phyloP scores from a whole-genome alignment of 176 grass and related monocot species.

The Tillandsia leiboldiana region DNA sequence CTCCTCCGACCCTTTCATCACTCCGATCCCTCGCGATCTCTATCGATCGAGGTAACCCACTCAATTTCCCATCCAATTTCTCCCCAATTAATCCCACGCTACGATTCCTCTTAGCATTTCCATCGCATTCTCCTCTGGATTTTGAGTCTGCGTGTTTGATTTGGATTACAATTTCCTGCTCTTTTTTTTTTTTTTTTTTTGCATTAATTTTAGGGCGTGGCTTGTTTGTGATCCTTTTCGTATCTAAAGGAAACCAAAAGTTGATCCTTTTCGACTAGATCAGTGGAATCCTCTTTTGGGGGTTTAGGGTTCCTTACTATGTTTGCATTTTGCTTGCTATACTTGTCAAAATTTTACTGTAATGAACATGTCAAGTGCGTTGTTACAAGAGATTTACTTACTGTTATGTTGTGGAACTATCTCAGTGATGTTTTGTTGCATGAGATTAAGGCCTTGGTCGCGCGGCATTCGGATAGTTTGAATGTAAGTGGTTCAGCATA shows the following conservation, averaged over 20 bases:
- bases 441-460: constrained; percentile 57
- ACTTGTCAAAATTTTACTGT: background rate
- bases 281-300: no score
- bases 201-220: no score
- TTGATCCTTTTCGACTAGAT: no score
- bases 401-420: background rate
- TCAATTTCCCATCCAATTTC: background rate
- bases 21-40: constrained; percentile 47
- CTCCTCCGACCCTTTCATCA: constrained; percentile 17
- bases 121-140: background rate
- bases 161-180: background rate
- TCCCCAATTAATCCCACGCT: background rate
- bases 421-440: constrained; percentile 52
- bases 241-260: no score
- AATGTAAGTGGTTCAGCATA: constrained; percentile 34
- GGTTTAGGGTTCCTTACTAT: no score
- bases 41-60: constrained; percentile 75
- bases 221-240: no score
- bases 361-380: background rate
- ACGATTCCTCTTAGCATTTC: background rate
- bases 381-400: constrained; percentile 2
- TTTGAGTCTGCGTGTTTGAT: background rate
- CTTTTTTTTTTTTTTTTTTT: background rate
- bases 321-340: no score
- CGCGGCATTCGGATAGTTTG: constrained; percentile 56